Evolutionary conservation across 164 flowering plant species (phyloP).

Genomic region (Berberis thunbergii): DNA sequence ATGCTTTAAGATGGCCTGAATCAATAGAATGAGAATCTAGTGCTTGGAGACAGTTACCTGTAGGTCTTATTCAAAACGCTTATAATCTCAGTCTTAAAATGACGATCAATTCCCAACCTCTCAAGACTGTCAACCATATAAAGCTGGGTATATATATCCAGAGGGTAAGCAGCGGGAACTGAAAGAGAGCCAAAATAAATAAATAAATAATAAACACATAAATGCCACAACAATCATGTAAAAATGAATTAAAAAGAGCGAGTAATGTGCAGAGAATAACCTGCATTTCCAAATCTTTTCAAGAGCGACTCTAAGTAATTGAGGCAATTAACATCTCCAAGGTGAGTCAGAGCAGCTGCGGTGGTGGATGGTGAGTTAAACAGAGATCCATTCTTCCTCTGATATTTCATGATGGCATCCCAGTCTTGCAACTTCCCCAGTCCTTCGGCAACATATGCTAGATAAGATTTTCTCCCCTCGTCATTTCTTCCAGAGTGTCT

Average conservation of each 20-base stretch:
- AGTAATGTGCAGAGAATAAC: slow-evolving; percentile 19
- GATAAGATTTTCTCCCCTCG: slow-evolving; percentile 38
- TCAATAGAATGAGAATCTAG: not conserved
- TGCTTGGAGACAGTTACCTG: not conserved
- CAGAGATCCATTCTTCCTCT: slow-evolving; percentile 82
- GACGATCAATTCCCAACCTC: slow-evolving; percentile 59
- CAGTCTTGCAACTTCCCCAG: slow-evolving; percentile 51
- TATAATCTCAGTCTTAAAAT: slow-evolving; percentile 55
- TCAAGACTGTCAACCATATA: slow-evolving; percentile 54
- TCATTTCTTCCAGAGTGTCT: slow-evolving; percentile 22
- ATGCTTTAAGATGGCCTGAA: not conserved
- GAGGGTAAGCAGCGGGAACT: slow-evolving; percentile 83
- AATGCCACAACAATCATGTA: not conserved
- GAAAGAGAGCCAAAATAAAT: slow-evolving; percentile 11
- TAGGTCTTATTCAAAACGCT: slow-evolving; percentile 13
- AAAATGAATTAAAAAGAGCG: not conserved
- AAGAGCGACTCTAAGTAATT: slow-evolving; percentile 49
- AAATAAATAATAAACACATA: not conserved
- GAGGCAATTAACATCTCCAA: slow-evolving; percentile 43
- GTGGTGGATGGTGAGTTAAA: slow-evolving; percentile 89
- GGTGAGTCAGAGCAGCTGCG: slow-evolving; percentile 57
- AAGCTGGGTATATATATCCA: slow-evolving; percentile 46
- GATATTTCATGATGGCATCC: slow-evolving; percentile 60
- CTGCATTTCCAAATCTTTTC: slow-evolving; percentile 54
- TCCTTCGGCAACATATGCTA: slow-evolving; percentile 82